Percentiles rank a stretch among this genome's conserved stretches.
phyloP scores from a whole-genome alignment of 2,329 filamentous ascomycete genomes.

The Pseudogymnoascus sp. region DNA sequence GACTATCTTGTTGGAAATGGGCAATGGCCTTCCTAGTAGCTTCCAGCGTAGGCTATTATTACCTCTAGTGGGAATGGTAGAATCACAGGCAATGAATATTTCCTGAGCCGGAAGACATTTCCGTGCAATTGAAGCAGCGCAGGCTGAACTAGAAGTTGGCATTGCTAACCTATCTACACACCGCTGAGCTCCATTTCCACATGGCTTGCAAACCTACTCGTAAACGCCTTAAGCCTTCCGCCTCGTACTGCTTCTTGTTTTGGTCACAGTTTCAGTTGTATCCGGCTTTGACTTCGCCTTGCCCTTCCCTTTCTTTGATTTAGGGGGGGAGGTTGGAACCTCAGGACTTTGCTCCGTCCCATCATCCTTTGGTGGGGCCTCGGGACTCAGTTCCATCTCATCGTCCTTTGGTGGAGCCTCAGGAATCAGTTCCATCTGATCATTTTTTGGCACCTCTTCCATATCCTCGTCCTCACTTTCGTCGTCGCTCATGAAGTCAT shows the following conservation, averaged over 20 bases:
- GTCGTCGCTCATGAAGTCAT: slow-evolving; percentile 66
- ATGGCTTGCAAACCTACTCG: not conserved
- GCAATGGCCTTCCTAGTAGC: not conserved
- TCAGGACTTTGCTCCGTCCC: slow-evolving; percentile 11
- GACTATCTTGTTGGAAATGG: not conserved
- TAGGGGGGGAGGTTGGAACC: slow-evolving; percentile 10
- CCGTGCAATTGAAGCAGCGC: not conserved
- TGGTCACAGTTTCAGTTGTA: slow-evolving; percentile 18
- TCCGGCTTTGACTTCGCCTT: slow-evolving; percentile 39
- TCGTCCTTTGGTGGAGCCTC: slow-evolving; percentile 21
- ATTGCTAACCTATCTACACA: not conserved
- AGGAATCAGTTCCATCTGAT: slow-evolving; percentile 17
- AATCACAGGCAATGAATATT: not conserved
- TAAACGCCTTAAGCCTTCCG: not conserved
- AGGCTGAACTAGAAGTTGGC: not conserved
- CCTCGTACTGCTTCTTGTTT: not conserved
- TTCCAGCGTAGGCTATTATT: not conserved
- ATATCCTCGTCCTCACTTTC: slow-evolving; percentile 38
- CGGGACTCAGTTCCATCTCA: slow-evolving; percentile 16
- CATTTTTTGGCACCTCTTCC: slow-evolving; percentile 20
- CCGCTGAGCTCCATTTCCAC: not conserved
- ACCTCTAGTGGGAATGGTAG: not conserved
- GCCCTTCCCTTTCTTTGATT: slow-evolving; percentile 18
- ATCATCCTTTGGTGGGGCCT: slow-evolving; percentile 20
- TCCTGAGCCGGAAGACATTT: not conserved